Conservation (phyloP, 345 rosid genomes). For the Geranium rotundifolium region DNA sequence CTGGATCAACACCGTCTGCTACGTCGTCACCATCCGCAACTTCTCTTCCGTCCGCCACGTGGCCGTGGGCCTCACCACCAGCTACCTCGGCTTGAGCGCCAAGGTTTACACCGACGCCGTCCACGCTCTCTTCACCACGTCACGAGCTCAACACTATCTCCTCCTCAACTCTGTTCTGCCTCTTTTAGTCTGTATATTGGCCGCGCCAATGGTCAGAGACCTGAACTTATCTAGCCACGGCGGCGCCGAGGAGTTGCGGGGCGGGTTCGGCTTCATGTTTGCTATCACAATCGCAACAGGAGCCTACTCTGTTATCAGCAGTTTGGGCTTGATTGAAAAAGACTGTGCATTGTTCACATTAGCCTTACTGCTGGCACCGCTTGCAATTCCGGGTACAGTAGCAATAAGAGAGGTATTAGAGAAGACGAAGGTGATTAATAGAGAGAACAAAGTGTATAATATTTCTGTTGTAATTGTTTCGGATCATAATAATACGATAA, state of each 20-base stretch:
- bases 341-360: slow-evolving; percentile 21
- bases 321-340: slow-evolving; percentile 34
- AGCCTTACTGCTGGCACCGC: slow-evolving; percentile 37
- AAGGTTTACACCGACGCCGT: slow-evolving; percentile 63
- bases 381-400: slow-evolving; percentile 30
- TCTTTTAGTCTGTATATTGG: slow-evolving; percentile 19
- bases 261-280: slow-evolving; percentile 36
- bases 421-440: background rate
- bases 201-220: slow-evolving; percentile 33
- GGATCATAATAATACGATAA: background rate
- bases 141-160: slow-evolving; percentile 44
- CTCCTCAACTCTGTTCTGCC: slow-evolving; percentile 57
- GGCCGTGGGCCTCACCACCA: slow-evolving; percentile 58
- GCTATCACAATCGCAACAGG: slow-evolving; percentile 55
- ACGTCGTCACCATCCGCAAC: slow-evolving; percentile 35
- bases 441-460: background rate
- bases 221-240: slow-evolving; percentile 1
- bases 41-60: slow-evolving; percentile 49
- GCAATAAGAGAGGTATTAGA: background rate
- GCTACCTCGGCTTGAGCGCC: slow-evolving; percentile 74
- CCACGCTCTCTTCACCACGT: slow-evolving; percentile 18
- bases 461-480: background rate
- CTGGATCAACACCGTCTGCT: slow-evolving; percentile 87
- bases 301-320: slow-evolving; percentile 45
- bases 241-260: slow-evolving; percentile 5